Conservation (phyloP, 2,329 filamentous ascomycete species). For the Nemania bipapillata region DNA sequence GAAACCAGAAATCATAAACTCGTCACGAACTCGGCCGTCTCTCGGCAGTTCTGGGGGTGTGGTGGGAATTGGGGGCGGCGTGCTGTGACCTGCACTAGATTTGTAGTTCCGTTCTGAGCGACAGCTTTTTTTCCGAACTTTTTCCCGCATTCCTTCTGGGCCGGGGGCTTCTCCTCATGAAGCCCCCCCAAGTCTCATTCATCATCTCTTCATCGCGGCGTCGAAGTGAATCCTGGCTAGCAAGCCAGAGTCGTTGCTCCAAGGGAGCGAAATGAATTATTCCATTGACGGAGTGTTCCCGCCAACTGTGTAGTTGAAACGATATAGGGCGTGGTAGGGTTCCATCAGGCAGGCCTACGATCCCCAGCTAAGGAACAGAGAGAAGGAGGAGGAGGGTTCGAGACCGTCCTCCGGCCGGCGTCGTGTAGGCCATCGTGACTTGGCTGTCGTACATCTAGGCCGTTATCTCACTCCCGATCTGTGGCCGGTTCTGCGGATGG, state of each 20-base stretch:
- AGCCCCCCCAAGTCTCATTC: constrained; percentile 10
- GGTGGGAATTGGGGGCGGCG: constrained; percentile 9
- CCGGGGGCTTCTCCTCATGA: not conserved
- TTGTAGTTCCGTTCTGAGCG: constrained; percentile 24
- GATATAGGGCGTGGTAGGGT: constrained; percentile 30
- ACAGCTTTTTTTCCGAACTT: constrained; percentile 27
- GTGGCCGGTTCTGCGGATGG: constrained; percentile 50
- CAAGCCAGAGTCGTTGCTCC: constrained; percentile 4
- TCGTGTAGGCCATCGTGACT: constrained; percentile 30
- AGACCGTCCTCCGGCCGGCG: constrained; percentile 23
- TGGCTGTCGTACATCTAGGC: constrained; percentile 30
- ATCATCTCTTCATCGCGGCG: constrained; percentile 31
- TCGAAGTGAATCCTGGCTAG: constrained; percentile 17
- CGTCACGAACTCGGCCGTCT: constrained; percentile 29
- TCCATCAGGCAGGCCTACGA: constrained; percentile 21
- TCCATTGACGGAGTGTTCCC: constrained; percentile 11
- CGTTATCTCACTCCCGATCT: constrained; percentile 18
- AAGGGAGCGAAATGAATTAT: constrained; percentile 23
- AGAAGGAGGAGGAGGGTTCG: constrained; percentile 29
- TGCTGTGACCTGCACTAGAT: constrained; percentile 28
- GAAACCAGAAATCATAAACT: constrained; percentile 37
- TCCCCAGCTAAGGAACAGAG: constrained; percentile 13
- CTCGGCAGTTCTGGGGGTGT: constrained; percentile 23
- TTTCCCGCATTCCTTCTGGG: constrained; percentile 6
- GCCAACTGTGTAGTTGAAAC: constrained; percentile 27